Conservation (phyloP, 345 rosid genomes). For the Aethionema arabicum region DNA sequence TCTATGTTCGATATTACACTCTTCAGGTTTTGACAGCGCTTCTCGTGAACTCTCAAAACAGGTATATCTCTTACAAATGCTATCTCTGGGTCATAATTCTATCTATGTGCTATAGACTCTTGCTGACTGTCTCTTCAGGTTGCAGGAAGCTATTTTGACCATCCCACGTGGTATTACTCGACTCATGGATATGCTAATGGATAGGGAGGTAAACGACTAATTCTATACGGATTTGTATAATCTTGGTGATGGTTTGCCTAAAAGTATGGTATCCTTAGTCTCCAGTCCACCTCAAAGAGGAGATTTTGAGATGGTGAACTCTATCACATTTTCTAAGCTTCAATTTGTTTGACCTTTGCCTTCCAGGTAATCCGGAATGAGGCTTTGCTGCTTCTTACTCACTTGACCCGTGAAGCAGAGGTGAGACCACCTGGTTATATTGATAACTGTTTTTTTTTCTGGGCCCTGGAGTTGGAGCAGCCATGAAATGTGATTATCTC, state of each 20-base stretch:
- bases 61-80: conserved; percentile 47
- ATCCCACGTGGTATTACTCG: conserved; percentile 97
- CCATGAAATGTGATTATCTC: conserved; percentile 14
- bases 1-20: conserved; percentile 90
- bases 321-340: not conserved
- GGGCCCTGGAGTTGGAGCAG: conserved; percentile 11
- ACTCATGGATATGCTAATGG: conserved; percentile 99
- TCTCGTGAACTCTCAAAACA: conserved; percentile 81
- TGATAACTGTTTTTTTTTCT: conserved; percentile 9
- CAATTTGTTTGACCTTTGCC: conserved; percentile 21
- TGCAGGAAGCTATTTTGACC: conserved; percentile 96
- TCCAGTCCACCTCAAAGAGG: conserved; percentile 15
- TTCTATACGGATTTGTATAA: conserved; percentile 5
- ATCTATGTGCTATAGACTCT: conserved; percentile 32
- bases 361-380: conserved; percentile 90
- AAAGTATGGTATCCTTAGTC: conserved; percentile 2
- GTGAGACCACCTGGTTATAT: conserved; percentile 42
- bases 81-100: conserved; percentile 10
- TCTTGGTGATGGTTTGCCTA: conserved; percentile 16
- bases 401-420: conserved; percentile 97
- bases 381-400: conserved; percentile 90
- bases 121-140: conserved; percentile 69
- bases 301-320: conserved; percentile 19
- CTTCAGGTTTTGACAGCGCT: conserved; percentile 96
- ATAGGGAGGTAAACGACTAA: conserved; percentile 71